Conservation (phyloP, 805 yeast species). For the Jamesozyma piceae region DNA sequence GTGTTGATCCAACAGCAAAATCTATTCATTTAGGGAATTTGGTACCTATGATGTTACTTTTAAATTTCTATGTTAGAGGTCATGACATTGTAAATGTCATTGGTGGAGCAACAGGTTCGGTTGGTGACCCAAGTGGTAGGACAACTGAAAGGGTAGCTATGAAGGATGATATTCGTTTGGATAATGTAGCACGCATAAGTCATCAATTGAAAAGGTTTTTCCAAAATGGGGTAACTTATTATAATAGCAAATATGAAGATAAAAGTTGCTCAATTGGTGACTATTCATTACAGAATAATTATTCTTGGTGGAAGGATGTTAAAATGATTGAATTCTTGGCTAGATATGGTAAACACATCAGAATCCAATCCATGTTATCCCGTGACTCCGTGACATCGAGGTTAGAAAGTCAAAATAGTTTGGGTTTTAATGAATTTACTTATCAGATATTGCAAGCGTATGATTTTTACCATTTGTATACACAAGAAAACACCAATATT, state of each 20-base stretch:
- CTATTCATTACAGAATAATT: constrained; percentile 49
- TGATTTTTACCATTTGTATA: constrained; percentile 78
- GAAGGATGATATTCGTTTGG: constrained; percentile 40
- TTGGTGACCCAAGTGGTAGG: constrained; percentile 96
- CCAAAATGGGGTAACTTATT: constrained; percentile 51
- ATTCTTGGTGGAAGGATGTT: constrained; percentile 78
- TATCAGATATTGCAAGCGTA: constrained; percentile 90
- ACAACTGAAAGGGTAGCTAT: constrained; percentile 60
- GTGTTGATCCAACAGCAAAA: constrained; percentile 91
- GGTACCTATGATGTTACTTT: constrained; percentile 72
- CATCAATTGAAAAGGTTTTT: constrained; percentile 57
- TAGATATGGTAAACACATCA: constrained; percentile 63
- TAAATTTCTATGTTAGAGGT: constrained; percentile 80
- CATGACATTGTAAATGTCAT: constrained; percentile 76
- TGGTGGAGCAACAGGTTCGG: constrained; percentile 92
- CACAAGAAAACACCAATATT: constrained; percentile 46
- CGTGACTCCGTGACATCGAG: constrained; percentile 81
- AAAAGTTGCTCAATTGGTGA: constrained; percentile 33
- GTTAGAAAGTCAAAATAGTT: constrained; percentile 56
- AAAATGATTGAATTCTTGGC: constrained; percentile 71
- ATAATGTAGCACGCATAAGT: constrained; percentile 52
- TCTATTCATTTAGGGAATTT: constrained; percentile 88
- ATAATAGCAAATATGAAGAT: constrained; percentile 34
- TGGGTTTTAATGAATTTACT: constrained; percentile 90
- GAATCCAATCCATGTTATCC: constrained; percentile 79